Evolutionary conservation across 441 rosid genomes (phyloP), one percentile per base, ranked within the genome.

Genomic region (Erodium texanum): DNA sequence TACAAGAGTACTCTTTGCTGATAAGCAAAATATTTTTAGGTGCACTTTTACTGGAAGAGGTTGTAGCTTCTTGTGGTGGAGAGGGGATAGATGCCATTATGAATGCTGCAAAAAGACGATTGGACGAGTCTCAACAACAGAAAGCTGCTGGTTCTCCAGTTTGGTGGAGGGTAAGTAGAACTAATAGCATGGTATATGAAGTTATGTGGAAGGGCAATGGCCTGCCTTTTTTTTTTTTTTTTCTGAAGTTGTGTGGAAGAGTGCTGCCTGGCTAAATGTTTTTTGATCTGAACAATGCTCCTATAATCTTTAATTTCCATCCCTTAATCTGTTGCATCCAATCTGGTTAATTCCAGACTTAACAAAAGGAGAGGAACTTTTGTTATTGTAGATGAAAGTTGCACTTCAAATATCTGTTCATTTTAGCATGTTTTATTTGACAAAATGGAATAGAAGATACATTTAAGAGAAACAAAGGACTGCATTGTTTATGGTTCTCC

Each of bases 111-210:
- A 83, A 75, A 69, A 84, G 85, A 77, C 82, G 92, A 71, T 85
- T 91, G 65, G 75, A 68, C 24, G 96, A 93, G 78, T 91, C 97
- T 73, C 80, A 85, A 82, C 77, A 68, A 45, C 87, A 87, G 85
- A 91, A 89, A 68, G 84, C 81, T 74, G 77, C 84, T 82, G 90
- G 96, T 72, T 87, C 96, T 73, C 68, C 76, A 59, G 73, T 73
- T 75, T 93, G 99, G 96, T 93, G 97, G 97, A 85, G 92, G 76
- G 99, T 93, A 79, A 80, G 93, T 73, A 48, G 18, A 69, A 19
- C 2, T 18, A 15, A 24, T 62, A 12, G 34, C 64, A 61, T 12
- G 24, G 11, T 18, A 20, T 56, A 18, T 56, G 23, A 56, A 19
- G 62, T 19, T 19, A 56, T 3, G 20, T 19, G 24, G 62, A 56